Percentiles rank a stretch among this genome's conserved stretches.
Evolutionary conservation across 495 filamentous ascomycete species (phyloP).

Genomic region (Hypoxylon lienhwacheense): DNA sequence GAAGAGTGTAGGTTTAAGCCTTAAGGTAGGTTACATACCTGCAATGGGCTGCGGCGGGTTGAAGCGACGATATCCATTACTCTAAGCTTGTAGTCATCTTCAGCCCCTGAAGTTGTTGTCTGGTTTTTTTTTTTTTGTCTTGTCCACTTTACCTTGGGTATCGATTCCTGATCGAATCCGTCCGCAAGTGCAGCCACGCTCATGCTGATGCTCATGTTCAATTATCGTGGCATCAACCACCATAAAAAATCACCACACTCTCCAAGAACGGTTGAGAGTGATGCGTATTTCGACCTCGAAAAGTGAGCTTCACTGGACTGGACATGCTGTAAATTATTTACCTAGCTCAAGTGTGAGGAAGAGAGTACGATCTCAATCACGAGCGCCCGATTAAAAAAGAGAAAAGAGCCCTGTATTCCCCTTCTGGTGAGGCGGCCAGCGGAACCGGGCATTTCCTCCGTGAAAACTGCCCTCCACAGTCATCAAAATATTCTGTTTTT

Average conservation of each 20-base stretch:
- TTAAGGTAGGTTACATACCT: slow-evolving; percentile 16
- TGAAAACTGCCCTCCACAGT: slow-evolving; percentile 36
- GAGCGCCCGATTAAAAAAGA: slow-evolving; percentile 21
- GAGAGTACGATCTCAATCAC: slow-evolving; percentile 17
- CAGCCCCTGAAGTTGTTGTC: slow-evolving; percentile 30
- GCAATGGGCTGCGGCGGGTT: slow-evolving; percentile 21
- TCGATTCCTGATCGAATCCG: slow-evolving; percentile 16
- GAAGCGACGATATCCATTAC: slow-evolving; percentile 24
- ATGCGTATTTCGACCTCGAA: slow-evolving; percentile 10
- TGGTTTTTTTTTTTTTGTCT: too few species aligned
- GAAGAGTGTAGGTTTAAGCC: slow-evolving; percentile 8
- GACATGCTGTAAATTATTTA: slow-evolving; percentile 21
- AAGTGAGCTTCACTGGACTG: slow-evolving; percentile 12
- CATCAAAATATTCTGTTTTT: slow-evolving; percentile 38
- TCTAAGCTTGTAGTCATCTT: slow-evolving; percentile 24
- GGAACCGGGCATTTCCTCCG: slow-evolving; percentile 37
- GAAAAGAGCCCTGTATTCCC: slow-evolving; percentile 30
- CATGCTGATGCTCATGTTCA: slow-evolving; percentile 17
- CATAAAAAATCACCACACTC: slow-evolving; percentile 21
- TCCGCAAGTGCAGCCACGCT: slow-evolving; percentile 30
- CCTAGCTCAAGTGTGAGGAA: slow-evolving; percentile 7
- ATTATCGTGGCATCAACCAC: slow-evolving; percentile 34
- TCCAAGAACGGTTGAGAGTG: slow-evolving; percentile 5
- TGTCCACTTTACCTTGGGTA: slow-evolving; percentile 25
- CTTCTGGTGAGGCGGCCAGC: slow-evolving; percentile 33